phyloP scores from a whole-genome alignment of 2,329 filamentous ascomycete species.

The Sclerotinia borealis region DNA sequence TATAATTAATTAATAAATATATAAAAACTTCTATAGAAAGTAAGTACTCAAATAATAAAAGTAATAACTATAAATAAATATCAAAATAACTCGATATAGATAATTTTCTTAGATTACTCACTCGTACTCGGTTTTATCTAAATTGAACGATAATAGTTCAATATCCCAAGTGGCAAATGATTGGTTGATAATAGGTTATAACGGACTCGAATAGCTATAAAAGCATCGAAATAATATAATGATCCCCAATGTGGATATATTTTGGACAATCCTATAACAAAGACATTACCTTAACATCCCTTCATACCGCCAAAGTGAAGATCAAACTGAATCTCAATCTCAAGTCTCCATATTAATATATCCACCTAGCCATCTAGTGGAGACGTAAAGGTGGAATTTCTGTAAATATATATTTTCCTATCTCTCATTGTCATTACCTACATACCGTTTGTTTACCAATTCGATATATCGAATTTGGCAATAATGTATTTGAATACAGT shows the following conservation, averaged over 20 bases:
- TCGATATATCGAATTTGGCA: neutral
- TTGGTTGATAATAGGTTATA: neutral
- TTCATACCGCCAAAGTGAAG: neutral
- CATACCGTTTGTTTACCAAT: neutral
- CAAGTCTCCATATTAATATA: conserved; percentile 2
- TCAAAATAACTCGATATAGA: no score
- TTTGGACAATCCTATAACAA: neutral
- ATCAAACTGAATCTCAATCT: neutral
- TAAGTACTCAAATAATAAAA: no score
- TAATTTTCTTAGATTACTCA: no score
- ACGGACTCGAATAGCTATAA: no score
- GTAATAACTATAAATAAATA: no score
- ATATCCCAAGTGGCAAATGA: neutral
- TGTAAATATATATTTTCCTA: neutral
- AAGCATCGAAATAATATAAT: no score
- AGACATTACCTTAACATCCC: neutral
- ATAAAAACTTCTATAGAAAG: no score
- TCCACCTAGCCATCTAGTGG: no score
- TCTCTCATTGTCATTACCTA: no score
- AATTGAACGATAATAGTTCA: neutral
- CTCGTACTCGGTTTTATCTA: no score
- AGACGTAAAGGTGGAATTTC: neutral
- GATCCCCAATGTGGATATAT: neutral
- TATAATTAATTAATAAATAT: no score
- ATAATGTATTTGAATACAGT: conserved; percentile 2